Evolutionary conservation across 2,329 filamentous ascomycete species (phyloP).

Genomic region (Aspergillus melleus): DNA sequence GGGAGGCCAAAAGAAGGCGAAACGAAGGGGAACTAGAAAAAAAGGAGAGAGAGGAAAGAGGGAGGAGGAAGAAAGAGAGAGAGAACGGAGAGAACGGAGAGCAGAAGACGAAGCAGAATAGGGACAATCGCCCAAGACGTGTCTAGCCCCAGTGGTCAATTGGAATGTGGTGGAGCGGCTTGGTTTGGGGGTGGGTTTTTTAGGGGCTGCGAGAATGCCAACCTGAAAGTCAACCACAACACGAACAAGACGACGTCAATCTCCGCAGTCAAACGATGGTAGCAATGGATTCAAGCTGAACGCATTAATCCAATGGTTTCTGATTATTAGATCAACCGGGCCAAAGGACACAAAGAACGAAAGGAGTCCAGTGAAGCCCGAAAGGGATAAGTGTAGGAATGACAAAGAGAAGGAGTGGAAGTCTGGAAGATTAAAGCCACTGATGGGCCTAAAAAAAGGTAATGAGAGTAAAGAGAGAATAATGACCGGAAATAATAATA

Average conservation of each 20-base stretch:
- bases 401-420: neutral
- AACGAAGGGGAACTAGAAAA: conserved; percentile 7
- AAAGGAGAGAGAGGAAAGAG: conserved; percentile 6
- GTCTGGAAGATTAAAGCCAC: neutral
- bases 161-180: conserved; percentile 32
- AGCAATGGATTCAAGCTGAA: neutral
- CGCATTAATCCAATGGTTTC: neutral
- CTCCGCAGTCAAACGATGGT: neutral
- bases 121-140: conserved; percentile 28
- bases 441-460: conserved; percentile 4
- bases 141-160: conserved; percentile 33
- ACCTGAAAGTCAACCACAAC: neutral
- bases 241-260: neutral
- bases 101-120: conserved; percentile 22
- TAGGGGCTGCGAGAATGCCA: conserved; percentile 13
- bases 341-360: neutral
- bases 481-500: conserved; percentile 3
- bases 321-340: neutral
- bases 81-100: conserved; percentile 14
- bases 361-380: neutral
- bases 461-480: conserved; percentile 6
- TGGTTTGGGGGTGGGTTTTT: conserved; percentile 16
- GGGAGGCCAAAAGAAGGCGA: conserved; percentile 5
- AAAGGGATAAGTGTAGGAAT: conserved; percentile 6
- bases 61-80: neutral